Conservation (phyloP, 1,139 yeast species). For the Diutina ranongensis region DNA sequence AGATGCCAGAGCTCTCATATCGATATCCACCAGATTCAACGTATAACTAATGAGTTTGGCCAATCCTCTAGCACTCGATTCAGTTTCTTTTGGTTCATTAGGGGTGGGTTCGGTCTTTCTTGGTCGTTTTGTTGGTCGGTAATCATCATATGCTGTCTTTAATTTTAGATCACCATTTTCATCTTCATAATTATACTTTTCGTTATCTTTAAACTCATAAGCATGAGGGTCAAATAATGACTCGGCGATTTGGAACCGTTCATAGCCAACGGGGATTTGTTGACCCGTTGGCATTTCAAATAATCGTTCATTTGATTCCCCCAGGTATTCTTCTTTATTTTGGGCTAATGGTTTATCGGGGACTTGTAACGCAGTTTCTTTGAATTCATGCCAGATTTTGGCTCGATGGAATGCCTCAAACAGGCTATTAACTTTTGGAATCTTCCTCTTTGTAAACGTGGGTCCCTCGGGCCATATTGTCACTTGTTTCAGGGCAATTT, state of each 20-base stretch:
- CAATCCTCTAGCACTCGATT: conserved; percentile 30
- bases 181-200: conserved; percentile 19
- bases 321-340: conserved; percentile 16
- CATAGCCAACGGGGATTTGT: conserved; percentile 30
- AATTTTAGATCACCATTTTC: conserved; percentile 27
- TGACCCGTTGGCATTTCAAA: conserved; percentile 77
- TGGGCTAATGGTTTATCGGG: conserved; percentile 29
- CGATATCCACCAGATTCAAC: conserved; percentile 69
- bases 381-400: conserved; percentile 44
- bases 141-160: conserved; percentile 40
- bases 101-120: conserved; percentile 32
- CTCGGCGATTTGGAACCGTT: conserved; percentile 63
- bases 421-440: conserved; percentile 23
- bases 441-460: conserved; percentile 10
- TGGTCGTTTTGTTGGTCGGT: conserved; percentile 60
- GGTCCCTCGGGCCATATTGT: conserved; percentile 23
- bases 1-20: conserved; percentile 79
- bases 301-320: conserved; percentile 31
- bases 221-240: conserved; percentile 57
- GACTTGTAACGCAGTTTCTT: conserved; percentile 51
- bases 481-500: conserved; percentile 15
- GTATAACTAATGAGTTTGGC: conserved; percentile 62
- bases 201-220: conserved; percentile 21
- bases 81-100: conserved; percentile 11
- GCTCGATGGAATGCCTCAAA: conserved; percentile 26